Evolutionary conservation across 2,329 filamentous ascomycete species (phyloP), one percentile per base, ranked within the genome.

Genomic region (Exophiala aquamarina): DNA sequence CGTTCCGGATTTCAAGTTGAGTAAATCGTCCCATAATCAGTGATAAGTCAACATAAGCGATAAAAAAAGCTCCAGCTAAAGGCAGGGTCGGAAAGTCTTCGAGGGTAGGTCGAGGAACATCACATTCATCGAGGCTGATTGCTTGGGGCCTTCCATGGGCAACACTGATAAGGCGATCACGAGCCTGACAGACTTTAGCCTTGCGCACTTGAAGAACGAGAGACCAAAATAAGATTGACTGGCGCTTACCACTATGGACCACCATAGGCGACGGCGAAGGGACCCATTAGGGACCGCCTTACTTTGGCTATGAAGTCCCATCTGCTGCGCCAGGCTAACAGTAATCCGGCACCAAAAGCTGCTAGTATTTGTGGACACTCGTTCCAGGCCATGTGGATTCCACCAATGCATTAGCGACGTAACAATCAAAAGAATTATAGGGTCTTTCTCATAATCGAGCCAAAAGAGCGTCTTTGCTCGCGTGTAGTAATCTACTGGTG

Each of bases 271-370:
- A 38, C 64, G 65, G 34, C 69, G 60, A 6, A 70, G 47, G 3
- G 62, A 56, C 15, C 64, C 63, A 49, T 71, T 63, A 15, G 58
- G 53, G 34, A 61, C 64, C 4, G 57, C 56, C 4, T 51, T 56
- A 2, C 67, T 66, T 33, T 71, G 68, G 32, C 65, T 63, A 46
- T 73, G 70, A 13, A 73, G 55, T 2, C 70, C 70, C 49, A 72
- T 64, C 44, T 73, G 70, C 57, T 70, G 69, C 2, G 69, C 69
- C 32, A 73, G 52, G 1, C 69, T 68, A n/a, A 69, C 64, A 23
- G 66, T 67, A 21, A 72, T 66, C 15, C 68, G 64, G 33, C 68
- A 58, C 70, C 70, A 73, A 47, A 72, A 72, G 5, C 66, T 65
- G 43, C 69, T 71, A 0, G 69, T 72, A 45, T 73, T 67, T 4